These are phyloP conservation scores for Arxiozyma slooffiae DNA, from an alignment of 1,139 yeast genomes.

Conservation along the genomic window DNA sequence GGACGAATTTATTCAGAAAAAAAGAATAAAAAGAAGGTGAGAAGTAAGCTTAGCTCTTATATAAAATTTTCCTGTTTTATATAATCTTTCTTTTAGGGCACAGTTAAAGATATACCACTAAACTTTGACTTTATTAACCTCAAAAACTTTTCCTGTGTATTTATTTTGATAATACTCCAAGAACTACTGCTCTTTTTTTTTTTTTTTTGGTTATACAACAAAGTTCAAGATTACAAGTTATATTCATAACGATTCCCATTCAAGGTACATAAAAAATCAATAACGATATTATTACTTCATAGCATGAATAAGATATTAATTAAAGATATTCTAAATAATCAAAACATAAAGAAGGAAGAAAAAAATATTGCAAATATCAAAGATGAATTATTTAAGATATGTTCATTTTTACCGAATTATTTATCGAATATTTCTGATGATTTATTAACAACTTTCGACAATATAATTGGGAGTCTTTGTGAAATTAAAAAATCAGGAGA, in stretches of 20 bases:
- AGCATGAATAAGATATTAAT: constrained; percentile 10
- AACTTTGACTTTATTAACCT: background rate
- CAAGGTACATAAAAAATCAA: background rate
- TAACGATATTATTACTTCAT: background rate
- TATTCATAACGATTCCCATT: too few relatives aligned
- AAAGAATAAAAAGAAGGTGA: background rate
- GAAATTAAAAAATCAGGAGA: background rate
- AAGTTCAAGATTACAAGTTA: too few relatives aligned
- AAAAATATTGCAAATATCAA: constrained; percentile 2
- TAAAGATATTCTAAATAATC: constrained; percentile 8
- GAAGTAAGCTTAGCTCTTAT: too few relatives aligned
- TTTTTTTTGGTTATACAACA: too few relatives aligned
- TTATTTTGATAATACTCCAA: background rate
- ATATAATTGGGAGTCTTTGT: background rate
- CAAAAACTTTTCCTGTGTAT: background rate
- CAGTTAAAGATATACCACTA: background rate
- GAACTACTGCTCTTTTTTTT: background rate
- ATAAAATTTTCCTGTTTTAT: background rate
- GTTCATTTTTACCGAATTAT: constrained; percentile 4
- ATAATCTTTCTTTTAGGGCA: background rate
- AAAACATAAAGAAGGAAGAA: background rate
- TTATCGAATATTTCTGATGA: background rate
- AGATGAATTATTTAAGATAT: constrained; percentile 2
- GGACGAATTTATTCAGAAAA: background rate
- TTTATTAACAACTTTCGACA: background rate